Evolutionary conservation across 768 basidiomycete genomes (phyloP), one percentile per base, ranked within the genome.

Genomic region (Leccinum uliginosum): DNA sequence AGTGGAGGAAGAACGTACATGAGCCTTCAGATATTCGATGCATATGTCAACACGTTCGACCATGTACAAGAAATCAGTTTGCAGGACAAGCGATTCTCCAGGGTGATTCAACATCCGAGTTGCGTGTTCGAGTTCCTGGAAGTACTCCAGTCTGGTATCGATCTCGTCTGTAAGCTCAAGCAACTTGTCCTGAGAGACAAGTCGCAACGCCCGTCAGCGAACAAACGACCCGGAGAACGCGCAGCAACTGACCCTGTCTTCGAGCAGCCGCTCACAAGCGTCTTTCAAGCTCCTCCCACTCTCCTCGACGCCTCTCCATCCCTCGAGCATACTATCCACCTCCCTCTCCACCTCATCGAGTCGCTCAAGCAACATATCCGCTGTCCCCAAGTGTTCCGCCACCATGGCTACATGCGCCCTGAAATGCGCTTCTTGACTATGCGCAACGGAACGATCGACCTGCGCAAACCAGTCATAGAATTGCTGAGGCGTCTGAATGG

Each of bases 391-490:
- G 68, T 97, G 89, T 32, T 82, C 83, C 3, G 83, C 78, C 14
- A 98, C 83, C 59, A 82, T 83, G 11, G 83, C 83, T 19, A 95
- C 81, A 71, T 98, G 91, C 1, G 86, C 84, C 24, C 92, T 81
- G 70, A 97, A 98, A 67, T 94, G 88, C 6, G 92, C 85, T 66
- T 98, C 96, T 66, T 98, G 96, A 57, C 90, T 90, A 65, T 93
- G 93, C 8, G 93, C 89, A 35, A 97, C 91, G 3, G 89, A 89
- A 15, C 89, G 80, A 61, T 97, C 94, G 53, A 99, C 85, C 40
- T 89, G 79, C 4, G 91, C 80, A 71, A 94, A 96, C 88, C 94
- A 97, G 74, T 98, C 96, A 68, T 95, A 93, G 73, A 99, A 96
- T 62, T 98, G 93, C 65, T 98, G 93, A 1, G 94, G 88, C 0